Evolutionary conservation across 345 rosid species (phyloP).

Genomic region (Abelmoschus esculentus): DNA sequence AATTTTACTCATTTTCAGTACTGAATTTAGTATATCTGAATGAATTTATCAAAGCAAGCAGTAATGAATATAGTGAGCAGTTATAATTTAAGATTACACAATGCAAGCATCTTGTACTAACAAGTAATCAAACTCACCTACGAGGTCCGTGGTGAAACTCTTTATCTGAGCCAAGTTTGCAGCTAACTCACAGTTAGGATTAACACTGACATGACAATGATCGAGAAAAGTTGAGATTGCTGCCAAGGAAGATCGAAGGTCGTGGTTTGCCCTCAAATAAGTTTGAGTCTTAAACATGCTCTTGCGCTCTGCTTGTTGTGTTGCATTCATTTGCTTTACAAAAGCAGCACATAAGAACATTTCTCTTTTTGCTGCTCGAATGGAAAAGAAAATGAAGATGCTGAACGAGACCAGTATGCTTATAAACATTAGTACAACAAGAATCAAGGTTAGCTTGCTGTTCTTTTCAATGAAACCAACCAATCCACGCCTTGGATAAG

Average conservation of each 20-base stretch:
- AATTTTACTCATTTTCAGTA: conserved; percentile 66
- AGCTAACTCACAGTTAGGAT: conserved; percentile 32
- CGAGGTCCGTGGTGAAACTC: conserved; percentile 41
- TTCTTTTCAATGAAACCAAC: conserved; percentile 11
- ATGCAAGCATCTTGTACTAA: not conserved
- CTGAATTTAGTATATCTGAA: conserved; percentile 50
- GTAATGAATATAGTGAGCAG: not conserved
- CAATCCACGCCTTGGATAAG: conserved; percentile 13
- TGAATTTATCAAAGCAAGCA: conserved; percentile 5
- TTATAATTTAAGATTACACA: not conserved
- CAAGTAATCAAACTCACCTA: conserved; percentile 32
- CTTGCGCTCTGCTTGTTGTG: conserved; percentile 51
- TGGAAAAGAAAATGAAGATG: conserved; percentile 20
- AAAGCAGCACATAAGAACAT: conserved; percentile 32
- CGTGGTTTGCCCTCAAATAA: conserved; percentile 69
- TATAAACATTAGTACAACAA: conserved; percentile 17
- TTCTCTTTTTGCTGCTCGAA: conserved; percentile 37
- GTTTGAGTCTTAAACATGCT: conserved; percentile 67
- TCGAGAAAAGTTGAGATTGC: conserved; percentile 54
- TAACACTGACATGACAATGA: conserved; percentile 30
- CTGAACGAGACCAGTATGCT: conserved; percentile 10
- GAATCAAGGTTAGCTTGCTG: conserved; percentile 13
- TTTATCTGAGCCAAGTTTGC: conserved; percentile 40
- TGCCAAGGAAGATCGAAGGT: conserved; percentile 55
- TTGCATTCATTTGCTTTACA: conserved; percentile 36